Base-by-base conservation (phyloP, 179 eudicot species). In the Patellifolia procumbens region DNA sequence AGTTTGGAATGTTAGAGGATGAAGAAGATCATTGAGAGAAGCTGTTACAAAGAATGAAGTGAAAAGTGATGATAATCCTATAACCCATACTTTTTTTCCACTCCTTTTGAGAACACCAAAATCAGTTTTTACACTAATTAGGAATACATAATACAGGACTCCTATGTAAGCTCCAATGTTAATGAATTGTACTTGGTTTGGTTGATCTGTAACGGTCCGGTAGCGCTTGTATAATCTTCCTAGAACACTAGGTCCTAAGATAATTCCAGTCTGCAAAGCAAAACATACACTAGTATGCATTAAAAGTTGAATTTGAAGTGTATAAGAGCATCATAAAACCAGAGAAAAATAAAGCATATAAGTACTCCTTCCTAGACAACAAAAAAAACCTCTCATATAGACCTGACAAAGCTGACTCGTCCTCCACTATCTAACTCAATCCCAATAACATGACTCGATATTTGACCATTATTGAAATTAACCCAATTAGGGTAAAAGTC, bases 161-260 rank as follows among this genome's bases (percentile, higher is more conserved):
- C 80, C 80, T 10, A 81, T 29, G 56, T 34, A 45, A 1, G 74
- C 76, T 6, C 52, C 53, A 20, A 77, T 32, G 51, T 70, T 76
- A 3, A 35, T 15, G 16, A 74, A 56, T 26, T 48, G 72, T 20
- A 19, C 19, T 29, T 70, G 74, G 56, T 3, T n/a, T n/a, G 69
- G 43, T 16, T 43, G 11, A 31, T 39, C 71, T 28, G 69, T 53
- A 5, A 65, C 32, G 0, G 0, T 20, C 26, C 52, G 32, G 28
- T 64, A 74, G 5, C 9, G 5, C 59, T 48, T 60, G 74, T 67
- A 63, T 0, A 24, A 2, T 31, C 16, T 45, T 55, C 82, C 82
- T 24, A 79, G 28, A 5, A 74, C 49, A 22, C 68, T 43, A 2
- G 82, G 82, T 74, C 82, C 82, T 58, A 79, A n/a, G 28, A 74